Conservation (phyloP, 371 early-diverging fungal species). For the Mucor irregularis region DNA sequence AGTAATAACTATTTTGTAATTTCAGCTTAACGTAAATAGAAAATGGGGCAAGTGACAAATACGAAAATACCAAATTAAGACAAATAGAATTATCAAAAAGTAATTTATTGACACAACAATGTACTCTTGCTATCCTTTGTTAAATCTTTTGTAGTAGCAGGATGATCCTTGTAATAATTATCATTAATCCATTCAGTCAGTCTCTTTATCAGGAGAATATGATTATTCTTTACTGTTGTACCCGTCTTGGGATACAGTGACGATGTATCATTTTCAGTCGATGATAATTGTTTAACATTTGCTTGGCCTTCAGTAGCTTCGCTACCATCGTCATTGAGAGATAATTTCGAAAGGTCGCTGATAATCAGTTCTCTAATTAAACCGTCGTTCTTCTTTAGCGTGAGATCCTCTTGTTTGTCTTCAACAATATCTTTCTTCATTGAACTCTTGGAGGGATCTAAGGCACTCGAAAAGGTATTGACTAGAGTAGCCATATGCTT, state of each 20-base stretch:
- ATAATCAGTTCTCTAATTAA: conserved; percentile 13
- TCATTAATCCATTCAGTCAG: conserved; percentile 21
- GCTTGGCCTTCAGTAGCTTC: neutral
- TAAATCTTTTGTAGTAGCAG: neutral
- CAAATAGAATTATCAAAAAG: neutral
- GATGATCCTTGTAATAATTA: conserved; percentile 10
- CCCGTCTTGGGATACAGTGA: conserved; percentile 17
- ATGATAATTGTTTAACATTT: neutral
- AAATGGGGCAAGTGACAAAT: conserved; percentile 4
- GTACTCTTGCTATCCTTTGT: neutral
- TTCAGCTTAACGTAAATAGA: neutral
- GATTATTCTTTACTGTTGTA: neutral
- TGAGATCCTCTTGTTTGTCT: neutral
- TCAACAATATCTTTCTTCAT: neutral
- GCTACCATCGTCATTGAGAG: conserved; percentile 3
- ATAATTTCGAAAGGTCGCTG: conserved; percentile 20
- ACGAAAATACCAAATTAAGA: conserved; percentile 6
- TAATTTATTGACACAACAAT: conserved; percentile 8
- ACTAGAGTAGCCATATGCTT: conserved; percentile 35
- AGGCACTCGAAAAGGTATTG: conserved; percentile 29
- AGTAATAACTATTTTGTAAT: neutral
- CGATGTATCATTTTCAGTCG: too few species aligned
- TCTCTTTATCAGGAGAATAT: conserved; percentile 13
- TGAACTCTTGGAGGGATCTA: neutral
- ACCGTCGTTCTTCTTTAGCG: neutral